Evolutionary conservation across 2,329 filamentous ascomycete species (phyloP).

Genomic region (Fusarium tjaetaba): DNA sequence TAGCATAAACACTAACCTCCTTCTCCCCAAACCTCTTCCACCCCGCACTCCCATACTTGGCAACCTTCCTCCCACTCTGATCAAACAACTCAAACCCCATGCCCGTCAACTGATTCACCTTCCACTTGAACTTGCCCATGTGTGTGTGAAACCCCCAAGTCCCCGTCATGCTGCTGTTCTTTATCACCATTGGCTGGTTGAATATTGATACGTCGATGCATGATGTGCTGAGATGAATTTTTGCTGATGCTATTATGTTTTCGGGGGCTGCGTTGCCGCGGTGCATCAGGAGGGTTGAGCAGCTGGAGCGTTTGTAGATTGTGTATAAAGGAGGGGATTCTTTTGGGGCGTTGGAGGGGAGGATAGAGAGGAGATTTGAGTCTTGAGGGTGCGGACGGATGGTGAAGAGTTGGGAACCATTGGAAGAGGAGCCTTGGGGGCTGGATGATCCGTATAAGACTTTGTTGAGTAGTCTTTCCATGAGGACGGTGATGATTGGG

Average conservation of each 20-base stretch:
- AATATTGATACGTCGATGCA: constrained; percentile 31
- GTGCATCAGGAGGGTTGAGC: constrained; percentile 29
- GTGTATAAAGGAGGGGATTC: constrained; percentile 35
- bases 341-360: constrained; percentile 19
- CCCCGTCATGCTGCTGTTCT: constrained; percentile 21
- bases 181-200: constrained; percentile 34
- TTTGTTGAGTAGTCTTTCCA: constrained; percentile 26
- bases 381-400: constrained; percentile 16
- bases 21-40: constrained; percentile 25
- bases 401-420: constrained; percentile 15
- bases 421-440: constrained; percentile 3
- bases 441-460: constrained; percentile 16
- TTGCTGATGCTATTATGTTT: constrained; percentile 31
- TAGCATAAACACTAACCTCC: constrained; percentile 31
- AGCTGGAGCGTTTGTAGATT: constrained; percentile 16
- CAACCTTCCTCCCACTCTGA: constrained; percentile 22
- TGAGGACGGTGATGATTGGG: background rate
- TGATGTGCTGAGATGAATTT: constrained; percentile 28
- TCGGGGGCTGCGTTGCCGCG: constrained; percentile 22
- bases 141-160: constrained; percentile 29
- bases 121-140: constrained; percentile 44
- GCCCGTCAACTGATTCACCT: constrained; percentile 30
- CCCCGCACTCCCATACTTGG: constrained; percentile 34
- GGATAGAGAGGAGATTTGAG: constrained; percentile 14
- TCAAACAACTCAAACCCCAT: constrained; percentile 32